These are phyloP conservation scores for Gardenia jasminoides DNA, from an alignment of 257 asterid genomes.

Conservation along the genomic window DNA sequence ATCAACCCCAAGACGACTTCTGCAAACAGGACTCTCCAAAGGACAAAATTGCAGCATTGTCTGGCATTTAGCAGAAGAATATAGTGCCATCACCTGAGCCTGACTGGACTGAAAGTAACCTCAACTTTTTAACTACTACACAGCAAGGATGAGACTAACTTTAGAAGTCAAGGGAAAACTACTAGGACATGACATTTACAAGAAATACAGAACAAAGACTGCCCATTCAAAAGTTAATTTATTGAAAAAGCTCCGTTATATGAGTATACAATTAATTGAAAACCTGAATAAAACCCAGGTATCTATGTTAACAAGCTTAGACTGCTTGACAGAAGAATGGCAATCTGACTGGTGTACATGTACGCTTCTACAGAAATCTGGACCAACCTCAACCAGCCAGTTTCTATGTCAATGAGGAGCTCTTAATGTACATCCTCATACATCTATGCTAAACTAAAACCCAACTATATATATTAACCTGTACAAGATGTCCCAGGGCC, in stretches of 20 bases:
- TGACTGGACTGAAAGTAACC: not conserved
- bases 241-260: not conserved
- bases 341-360: not conserved
- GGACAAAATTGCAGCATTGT: not conserved
- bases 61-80: not conserved
- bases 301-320: slow-evolving; percentile 6
- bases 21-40: not conserved
- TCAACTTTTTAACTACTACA: not conserved
- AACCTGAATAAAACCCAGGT: not conserved
- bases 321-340: slow-evolving; percentile 7
- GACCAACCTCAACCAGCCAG: not conserved
- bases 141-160: not conserved
- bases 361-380: not conserved
- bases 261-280: not conserved
- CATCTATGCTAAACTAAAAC: not conserved
- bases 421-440: not conserved
- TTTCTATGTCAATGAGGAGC: slow-evolving; percentile 1
- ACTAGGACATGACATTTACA: not conserved
- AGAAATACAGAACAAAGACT: not conserved
- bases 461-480: slow-evolving; percentile 1
- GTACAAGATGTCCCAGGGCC: slow-evolving; percentile 8
- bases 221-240: not conserved
- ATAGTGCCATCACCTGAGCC: not conserved
- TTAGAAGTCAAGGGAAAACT: not conserved
- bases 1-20: not conserved